A percentile compares a stretch with the other conserved stretches of the same genome.
These are phyloP conservation scores for Tardiomyces digboiensis DNA, from an alignment of 1,139 yeast genomes.

Conservation along the genomic window DNA sequence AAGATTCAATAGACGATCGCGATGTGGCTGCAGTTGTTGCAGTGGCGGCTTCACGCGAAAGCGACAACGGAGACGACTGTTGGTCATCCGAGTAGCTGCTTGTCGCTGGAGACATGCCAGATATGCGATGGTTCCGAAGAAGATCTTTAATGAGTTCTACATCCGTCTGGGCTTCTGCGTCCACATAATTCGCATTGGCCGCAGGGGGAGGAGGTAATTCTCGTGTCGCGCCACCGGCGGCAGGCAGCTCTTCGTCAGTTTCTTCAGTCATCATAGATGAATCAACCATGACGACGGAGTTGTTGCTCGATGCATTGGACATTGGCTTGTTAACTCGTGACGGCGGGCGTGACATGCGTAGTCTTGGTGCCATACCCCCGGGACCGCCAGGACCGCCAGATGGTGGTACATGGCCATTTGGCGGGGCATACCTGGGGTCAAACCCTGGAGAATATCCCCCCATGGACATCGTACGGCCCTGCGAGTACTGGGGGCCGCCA, in stretches of 20 bases:
- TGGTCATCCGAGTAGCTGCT: neutral
- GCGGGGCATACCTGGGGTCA: neutral
- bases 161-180: neutral
- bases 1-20: neutral
- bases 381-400: neutral
- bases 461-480: constrained; percentile 1
- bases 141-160: neutral
- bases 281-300: neutral
- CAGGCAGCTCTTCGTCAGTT: neutral
- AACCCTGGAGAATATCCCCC: neutral
- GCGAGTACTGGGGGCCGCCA: neutral
- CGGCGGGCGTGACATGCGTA: neutral
- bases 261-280: constrained; percentile 1
- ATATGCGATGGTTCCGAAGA: too few species aligned
- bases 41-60: neutral
- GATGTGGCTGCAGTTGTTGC: neutral
- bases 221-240: neutral
- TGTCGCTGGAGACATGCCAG: neutral
- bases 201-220: neutral
- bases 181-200: neutral
- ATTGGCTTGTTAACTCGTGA: neutral
- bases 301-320: neutral
- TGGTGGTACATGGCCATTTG: neutral
- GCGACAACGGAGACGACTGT: neutral
- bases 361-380: neutral